Base-by-base conservation (phyloP, 2,329 filamentous ascomycete genomes). In the Biscogniauxia mediterranea region DNA sequence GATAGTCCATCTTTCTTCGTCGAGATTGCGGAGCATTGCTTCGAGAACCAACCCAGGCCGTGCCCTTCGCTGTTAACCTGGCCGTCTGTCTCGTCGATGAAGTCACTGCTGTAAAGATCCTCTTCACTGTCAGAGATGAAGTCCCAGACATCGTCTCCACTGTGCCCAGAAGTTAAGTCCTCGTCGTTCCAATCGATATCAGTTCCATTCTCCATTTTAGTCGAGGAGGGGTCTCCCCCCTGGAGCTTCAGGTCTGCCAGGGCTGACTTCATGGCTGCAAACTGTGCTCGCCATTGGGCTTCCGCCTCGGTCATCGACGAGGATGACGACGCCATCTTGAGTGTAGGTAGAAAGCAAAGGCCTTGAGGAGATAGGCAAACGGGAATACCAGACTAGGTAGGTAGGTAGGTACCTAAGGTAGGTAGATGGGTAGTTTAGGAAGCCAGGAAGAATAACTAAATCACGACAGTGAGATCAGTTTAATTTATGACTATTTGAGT, bases 121-220 rank as follows among this genome's bases (percentile, higher is more conserved):
- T 87, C 86, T 23, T 90, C 88, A 55, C 84, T 83, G 56, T 93
- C 89, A 61, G 89, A 92, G 71, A 96, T 92, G 61, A 96, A 87
- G 73, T 97, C 93, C 94, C 94, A 97, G 9, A 97, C 88, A 76
- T 97, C 93, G 61, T 94, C 90, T 5, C 86, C 85, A 19, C 84
- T 86, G 52, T 84, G 86, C 5, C 85, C 85, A 1, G 83, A 84
- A 1, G 80, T 82, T 65, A 81, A 81, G 13, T 78, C 79, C 26
- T 81, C 80, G 28, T 84, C 80, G 38, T 91, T 88, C 8, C 92
- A 86, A 64, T 91, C 88, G 56, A 88, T 77, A 52, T 88, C 81
- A 42, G 88, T 77, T 58, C 87, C 83, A 13, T 83, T 78, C 19
- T 79, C 78, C 49, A 77, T 71, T 52, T 78, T 75, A 28, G 79